These are phyloP conservation scores for Hanseniaspora pseudoguilliermondii DNA, from an alignment of 805 yeast species.

Conservation along the genomic window DNA sequence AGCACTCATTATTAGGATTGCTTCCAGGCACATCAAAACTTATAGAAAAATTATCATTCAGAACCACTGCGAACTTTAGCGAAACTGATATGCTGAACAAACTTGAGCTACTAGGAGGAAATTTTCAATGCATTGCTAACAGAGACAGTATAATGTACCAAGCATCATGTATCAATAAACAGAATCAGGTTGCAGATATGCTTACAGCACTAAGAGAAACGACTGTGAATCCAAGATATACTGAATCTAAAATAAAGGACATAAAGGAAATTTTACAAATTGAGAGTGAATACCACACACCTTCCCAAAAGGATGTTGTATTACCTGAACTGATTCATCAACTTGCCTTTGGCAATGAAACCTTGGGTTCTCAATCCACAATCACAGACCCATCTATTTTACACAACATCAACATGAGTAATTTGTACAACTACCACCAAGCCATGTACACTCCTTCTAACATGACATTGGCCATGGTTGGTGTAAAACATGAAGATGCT, in stretches of 20 bases:
- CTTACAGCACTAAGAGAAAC: slow-evolving; percentile 65
- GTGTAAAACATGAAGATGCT: slow-evolving; percentile 62
- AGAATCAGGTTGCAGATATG: slow-evolving; percentile 53
- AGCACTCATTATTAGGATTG: slow-evolving; percentile 16
- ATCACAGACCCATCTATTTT: slow-evolving; percentile 28
- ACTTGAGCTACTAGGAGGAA: slow-evolving; percentile 77
- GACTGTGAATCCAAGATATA: slow-evolving; percentile 53
- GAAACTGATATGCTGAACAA: slow-evolving; percentile 53
- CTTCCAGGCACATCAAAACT: slow-evolving; percentile 71
- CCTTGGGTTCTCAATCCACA: slow-evolving; percentile 69
- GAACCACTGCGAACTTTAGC: slow-evolving; percentile 50
- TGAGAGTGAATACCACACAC: neutral
- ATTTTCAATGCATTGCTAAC: slow-evolving; percentile 83
- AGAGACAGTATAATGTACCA: slow-evolving; percentile 89
- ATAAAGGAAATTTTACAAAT: slow-evolving; percentile 60
- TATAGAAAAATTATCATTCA: slow-evolving; percentile 74
- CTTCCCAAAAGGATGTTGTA: slow-evolving; percentile 52
- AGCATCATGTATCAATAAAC: slow-evolving; percentile 83
- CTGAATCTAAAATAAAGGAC: slow-evolving; percentile 58
- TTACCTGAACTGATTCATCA: slow-evolving; percentile 84
- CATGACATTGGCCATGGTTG: slow-evolving; percentile 76
- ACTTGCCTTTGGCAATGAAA: slow-evolving; percentile 58
- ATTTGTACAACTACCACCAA: slow-evolving; percentile 23
- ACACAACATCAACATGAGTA: neutral
- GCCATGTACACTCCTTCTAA: slow-evolving; percentile 66